Base-by-base conservation (phyloP, 1,284 basidiomycete genomes). In the Trichosporon coremiiforme region DNA sequence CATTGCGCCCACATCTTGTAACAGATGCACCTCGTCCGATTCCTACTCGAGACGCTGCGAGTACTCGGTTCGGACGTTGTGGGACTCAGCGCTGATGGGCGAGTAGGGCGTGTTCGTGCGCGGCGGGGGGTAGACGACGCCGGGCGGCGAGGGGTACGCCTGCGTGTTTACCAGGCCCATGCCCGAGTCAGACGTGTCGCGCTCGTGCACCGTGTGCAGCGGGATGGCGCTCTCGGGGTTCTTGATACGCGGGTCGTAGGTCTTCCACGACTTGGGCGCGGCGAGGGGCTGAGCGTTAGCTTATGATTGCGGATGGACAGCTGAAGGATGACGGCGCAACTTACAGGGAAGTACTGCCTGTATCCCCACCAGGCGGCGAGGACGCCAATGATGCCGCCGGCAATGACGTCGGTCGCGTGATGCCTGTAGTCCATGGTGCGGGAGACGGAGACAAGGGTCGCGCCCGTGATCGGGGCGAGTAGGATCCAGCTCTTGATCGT, bases 401-500 rank as follows among this genome's bases (percentile, higher is more conserved):
- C 81, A 65, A 81, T 80, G 38, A 82, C 79, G 65, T 81, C 79
- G 29, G 78, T 79, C 25, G 78, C 70, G 70, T 80, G 76, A 74
- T 80, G 83, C 36, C 83, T 69, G 69, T 84, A 84, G 71, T 84
- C 82, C 82, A 95, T 95, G 0, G 90, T 93, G 36, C 93, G 88
- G 2, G 91, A 91, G 67, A 98, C 89, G 3, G 94, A 92, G 35
- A 98, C 90, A 6, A 98, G 85, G 0, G 90, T 85, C 1, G 94
- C 94, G 20, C 87, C 93, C 31, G 89, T 84, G 50, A 97, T 86
- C 0, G 95, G 96, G 0, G 88, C 83, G 1, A 95, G 80, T 1
- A 90, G 86, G 20, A 97, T 79, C 95, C 95, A 98, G 17, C 92
- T 89, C 81, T 96, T 97, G 67, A 88, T 89, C 33, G 91, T 87